These are phyloP conservation scores for Talaromyces islandicus DNA, from an alignment of 2,329 filamentous ascomycete genomes.

Conservation along the genomic window DNA sequence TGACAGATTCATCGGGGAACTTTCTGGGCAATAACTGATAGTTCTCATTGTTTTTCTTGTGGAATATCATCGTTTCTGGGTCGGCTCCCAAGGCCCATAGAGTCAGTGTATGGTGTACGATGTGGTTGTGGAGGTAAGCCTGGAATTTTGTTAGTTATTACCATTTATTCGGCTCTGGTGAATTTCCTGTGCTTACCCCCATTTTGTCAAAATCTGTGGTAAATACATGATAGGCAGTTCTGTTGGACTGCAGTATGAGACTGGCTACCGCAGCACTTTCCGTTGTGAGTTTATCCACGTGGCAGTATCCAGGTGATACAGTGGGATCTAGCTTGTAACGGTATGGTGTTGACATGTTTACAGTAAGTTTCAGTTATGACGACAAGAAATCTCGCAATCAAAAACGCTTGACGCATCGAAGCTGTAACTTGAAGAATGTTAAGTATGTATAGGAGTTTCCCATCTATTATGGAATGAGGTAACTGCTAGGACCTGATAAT, in stretches of 20 bases:
- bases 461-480: neutral
- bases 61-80: constrained; percentile 1
- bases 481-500: neutral
- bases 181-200: neutral
- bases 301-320: neutral
- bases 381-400: neutral
- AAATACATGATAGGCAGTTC: neutral
- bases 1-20: neutral
- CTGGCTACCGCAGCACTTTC: neutral
- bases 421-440: neutral
- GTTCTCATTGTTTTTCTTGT: constrained; percentile 2
- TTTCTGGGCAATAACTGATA: neutral
- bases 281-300: neutral
- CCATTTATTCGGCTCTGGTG: neutral
- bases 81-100: constrained; percentile 11
- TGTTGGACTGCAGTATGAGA: neutral
- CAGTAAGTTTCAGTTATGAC: neutral
- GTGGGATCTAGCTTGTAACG: neutral
- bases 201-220: neutral
- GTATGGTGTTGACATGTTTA: neutral
- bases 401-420: neutral
- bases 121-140: constrained; percentile 12
- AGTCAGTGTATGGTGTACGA: constrained; percentile 10
- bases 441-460: neutral
- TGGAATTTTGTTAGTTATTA: neutral